phyloP scores from a whole-genome alignment of 176 grass and related monocot genomes.

The Eleusine indica region DNA sequence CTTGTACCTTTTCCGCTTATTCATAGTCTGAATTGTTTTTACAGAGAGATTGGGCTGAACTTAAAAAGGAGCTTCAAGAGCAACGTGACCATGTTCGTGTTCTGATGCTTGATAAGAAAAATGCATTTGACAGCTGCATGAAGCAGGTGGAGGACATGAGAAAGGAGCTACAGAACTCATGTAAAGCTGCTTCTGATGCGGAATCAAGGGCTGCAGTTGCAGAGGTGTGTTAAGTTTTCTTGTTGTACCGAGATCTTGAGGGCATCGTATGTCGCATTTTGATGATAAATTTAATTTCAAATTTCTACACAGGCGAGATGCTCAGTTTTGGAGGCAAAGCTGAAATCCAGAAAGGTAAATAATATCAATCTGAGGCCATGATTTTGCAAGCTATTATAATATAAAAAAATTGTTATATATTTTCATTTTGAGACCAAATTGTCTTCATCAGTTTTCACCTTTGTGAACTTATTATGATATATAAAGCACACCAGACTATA shows the following conservation, averaged over 20 bases:
- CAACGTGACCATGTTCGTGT: conserved; percentile 79
- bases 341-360: conserved; percentile 73
- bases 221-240: conserved; percentile 63
- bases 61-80: conserved; percentile 95
- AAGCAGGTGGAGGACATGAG: conserved; percentile 91
- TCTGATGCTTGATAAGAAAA: conserved; percentile 84
- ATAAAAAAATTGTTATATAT: background rate
- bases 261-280: conserved; percentile 18
- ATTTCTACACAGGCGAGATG: conserved; percentile 63
- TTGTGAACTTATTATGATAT: conserved; percentile 3
- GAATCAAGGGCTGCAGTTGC: conserved; percentile 79
- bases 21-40: conserved; percentile 37
- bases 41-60: conserved; percentile 95
- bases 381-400: conserved; percentile 17
- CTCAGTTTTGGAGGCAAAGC: conserved; percentile 69
- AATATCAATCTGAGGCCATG: conserved; percentile 12
- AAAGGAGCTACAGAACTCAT: conserved; percentile 79
- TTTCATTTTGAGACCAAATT: conserved; percentile 10
- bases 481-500: background rate
- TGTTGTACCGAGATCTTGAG: conserved; percentile 16
- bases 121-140: conserved; percentile 58
- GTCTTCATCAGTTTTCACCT: conserved; percentile 4
- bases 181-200: conserved; percentile 68
- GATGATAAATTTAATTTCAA: conserved; percentile 20
- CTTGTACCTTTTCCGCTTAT: conserved; percentile 10